Percentiles rank a stretch among this genome's conserved stretches.
phyloP scores from a whole-genome alignment of 176 grass and related monocot species.

The Otatea glauca region DNA sequence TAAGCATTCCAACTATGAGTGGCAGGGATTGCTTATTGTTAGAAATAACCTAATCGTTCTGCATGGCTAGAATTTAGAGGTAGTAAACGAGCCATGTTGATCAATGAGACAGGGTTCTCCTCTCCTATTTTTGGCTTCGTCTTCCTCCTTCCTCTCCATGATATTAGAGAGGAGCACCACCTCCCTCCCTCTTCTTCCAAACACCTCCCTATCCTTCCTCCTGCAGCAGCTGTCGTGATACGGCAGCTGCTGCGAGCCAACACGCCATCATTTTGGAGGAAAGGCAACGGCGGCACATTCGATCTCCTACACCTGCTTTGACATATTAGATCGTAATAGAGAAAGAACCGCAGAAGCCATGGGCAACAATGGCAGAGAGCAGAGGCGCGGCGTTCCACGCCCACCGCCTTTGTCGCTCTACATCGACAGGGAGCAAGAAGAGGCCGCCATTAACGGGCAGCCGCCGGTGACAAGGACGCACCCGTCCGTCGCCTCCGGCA shows the following conservation, averaged over 20 bases:
- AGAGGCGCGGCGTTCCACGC: conserved; percentile 43
- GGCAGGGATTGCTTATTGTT: conserved; percentile 19
- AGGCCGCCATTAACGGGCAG: neutral
- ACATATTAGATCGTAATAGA: conserved; percentile 16
- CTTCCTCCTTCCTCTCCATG: conserved; percentile 10
- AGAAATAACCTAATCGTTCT: neutral
- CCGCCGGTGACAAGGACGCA: neutral
- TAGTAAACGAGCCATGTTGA: neutral
- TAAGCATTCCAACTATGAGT: conserved; percentile 1
- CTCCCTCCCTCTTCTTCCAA: conserved; percentile 19
- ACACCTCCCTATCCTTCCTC: conserved; percentile 49
- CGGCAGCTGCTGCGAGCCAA: conserved; percentile 43
- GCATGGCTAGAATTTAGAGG: conserved; percentile 36
- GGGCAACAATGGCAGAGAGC: conserved; percentile 30
- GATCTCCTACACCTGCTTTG: conserved; percentile 35
- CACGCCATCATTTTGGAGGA: neutral
- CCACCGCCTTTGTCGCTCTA: conserved; percentile 45
- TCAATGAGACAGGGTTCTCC: neutral
- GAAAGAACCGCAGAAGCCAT: conserved; percentile 25
- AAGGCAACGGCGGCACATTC: conserved; percentile 21
- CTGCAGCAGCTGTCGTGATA: conserved; percentile 34
- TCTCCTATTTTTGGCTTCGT: conserved; percentile 46
- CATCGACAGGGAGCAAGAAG: conserved; percentile 40
- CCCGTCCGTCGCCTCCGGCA: neutral
- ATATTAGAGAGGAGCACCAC: conserved; percentile 38